Base-by-base conservation (phyloP, 345 rosid genomes). In the Aquilaria sinensis region DNA sequence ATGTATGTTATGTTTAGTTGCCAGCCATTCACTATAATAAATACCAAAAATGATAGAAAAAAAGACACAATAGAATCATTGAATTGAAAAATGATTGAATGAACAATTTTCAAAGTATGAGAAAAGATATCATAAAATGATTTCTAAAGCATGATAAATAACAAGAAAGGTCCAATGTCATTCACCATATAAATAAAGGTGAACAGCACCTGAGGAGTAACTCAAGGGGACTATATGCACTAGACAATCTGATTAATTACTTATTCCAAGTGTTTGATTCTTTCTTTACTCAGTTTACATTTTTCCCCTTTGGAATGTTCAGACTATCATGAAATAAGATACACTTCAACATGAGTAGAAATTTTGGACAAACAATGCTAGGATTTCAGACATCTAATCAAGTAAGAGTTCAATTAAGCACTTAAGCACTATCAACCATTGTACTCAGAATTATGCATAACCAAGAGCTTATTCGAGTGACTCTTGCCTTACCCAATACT, bases 151-250 rank as follows among this genome's bases (percentile, higher is more conserved):
- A 70, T 54, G 34, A 12, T 14, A 23, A 13, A 58, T 37, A 8
- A 37, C 5, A 37, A 16, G 43, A 37, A 37, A 37, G 43, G 8
- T 16, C 43, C 5, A 37, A 37, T 37, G 51, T 49, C 12, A 49
- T 47, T 2, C 3, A 31, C 9, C 47, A 50, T 12, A 62, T 34
- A 58, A 47, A 62, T 1, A 2, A 0, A 0, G 4, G 43, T 37
- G 43, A 37, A 37, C 43, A 37, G 43, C 43, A 16, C 23, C 23
- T 16, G 0, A 16, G 23, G 23, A 16, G 23, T 16, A 37, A 29
- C 12, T 31, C 52, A 65, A 86, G 92, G 96, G 88, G 88, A 86
- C 97, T 90, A 46, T 79, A 12, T 51, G 97, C 96, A 50, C 97
- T 90, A 34, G 94, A 93, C 30, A 93, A 91, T 64, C 72, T 79